Evolutionary conservation across 345 rosid species (phyloP), one percentile per base, ranked within the genome.

Genomic region (Eucalyptus albens): DNA sequence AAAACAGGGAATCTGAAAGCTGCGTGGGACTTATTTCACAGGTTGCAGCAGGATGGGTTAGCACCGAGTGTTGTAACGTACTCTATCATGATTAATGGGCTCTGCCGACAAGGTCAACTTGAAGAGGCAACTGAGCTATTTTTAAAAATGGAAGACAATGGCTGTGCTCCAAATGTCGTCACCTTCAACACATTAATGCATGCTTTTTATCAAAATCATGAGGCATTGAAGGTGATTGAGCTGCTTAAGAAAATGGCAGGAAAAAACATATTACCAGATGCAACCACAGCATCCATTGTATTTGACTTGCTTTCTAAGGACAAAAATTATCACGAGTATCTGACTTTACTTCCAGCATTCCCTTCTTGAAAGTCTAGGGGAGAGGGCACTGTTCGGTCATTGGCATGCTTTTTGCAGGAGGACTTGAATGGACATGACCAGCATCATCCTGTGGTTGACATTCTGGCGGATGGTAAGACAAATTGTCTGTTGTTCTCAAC

Each of bases 181-280:
- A 89, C 91, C n/a, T 90, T 72, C 87, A 89, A 87, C 77, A 77
- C 89, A 15, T 53, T 90, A 49, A 86, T 91, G 88, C 27, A 33
- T 81, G 91, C 85, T 49, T 89, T 88, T 55, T 90, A 81, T 10
- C 87, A 37, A 45, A 87, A 82, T 42, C 88, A 89, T n/a, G 72
- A 91, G 83, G 82, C 42, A 0, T 1, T 19, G 50, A 89, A 91
- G 47, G 93, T 87, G 37, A 55, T 88, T 29, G 90, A 91, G 65
- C 87, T 92, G 89, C 93, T 92, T 82, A 88, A 90, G 19, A 88
- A 90, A 89, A 92, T 94, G 94, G 87, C n/a, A 29, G 91, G 89
- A 49, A 90, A 89, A 91, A 89, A 93, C 19, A 37, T 92, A 82
- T 69, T 83, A 33, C 91, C 91, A 31, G 85, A 93, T 89, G 90